Conservation (phyloP, 2,329 filamentous ascomycete species). For the Pleomassaria siparia region DNA sequence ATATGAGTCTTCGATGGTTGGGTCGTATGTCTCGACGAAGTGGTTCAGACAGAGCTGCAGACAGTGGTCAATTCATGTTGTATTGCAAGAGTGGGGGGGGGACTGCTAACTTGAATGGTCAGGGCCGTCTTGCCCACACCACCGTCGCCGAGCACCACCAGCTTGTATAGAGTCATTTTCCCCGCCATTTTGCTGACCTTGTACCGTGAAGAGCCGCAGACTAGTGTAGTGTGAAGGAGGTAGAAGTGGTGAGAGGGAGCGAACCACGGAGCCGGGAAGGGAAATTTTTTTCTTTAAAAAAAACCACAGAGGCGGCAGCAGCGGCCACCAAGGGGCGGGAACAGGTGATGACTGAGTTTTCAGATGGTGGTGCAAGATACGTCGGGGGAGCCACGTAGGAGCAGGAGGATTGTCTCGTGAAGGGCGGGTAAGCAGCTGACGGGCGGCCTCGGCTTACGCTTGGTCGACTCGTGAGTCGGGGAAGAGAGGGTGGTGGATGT, state of each 20-base stretch:
- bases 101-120: constrained; percentile 75
- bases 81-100: constrained; percentile 50
- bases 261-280: constrained; percentile 5
- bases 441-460: constrained; percentile 19
- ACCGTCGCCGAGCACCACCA: constrained; percentile 93
- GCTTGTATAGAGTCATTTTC: constrained; percentile 93
- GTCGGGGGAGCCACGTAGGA: constrained; percentile 10
- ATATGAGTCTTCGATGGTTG: constrained; percentile 69
- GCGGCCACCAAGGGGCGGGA: constrained; percentile 7
- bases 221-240: constrained; percentile 2
- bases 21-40: constrained; percentile 88
- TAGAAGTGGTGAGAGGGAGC: constrained; percentile 1
- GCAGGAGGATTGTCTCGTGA: constrained; percentile 11
- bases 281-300: too few relatives aligned
- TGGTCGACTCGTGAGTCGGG: constrained; percentile 9
- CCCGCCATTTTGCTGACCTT: constrained; percentile 67
- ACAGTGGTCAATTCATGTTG: constrained; percentile 6
- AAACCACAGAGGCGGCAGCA: not conserved
- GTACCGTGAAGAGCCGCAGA: not conserved
- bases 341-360: constrained; percentile 1
- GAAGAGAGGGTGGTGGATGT: constrained; percentile 12
- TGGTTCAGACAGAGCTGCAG: constrained; percentile 88
- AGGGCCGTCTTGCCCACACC: constrained; percentile 92
- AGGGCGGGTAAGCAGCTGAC: constrained; percentile 25
- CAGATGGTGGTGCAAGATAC: constrained; percentile 8